A percentile compares a stretch with the other conserved stretches of the same genome.
phyloP scores from a whole-genome alignment of 345 rosid genomes.

The Nephelium lappaceum region DNA sequence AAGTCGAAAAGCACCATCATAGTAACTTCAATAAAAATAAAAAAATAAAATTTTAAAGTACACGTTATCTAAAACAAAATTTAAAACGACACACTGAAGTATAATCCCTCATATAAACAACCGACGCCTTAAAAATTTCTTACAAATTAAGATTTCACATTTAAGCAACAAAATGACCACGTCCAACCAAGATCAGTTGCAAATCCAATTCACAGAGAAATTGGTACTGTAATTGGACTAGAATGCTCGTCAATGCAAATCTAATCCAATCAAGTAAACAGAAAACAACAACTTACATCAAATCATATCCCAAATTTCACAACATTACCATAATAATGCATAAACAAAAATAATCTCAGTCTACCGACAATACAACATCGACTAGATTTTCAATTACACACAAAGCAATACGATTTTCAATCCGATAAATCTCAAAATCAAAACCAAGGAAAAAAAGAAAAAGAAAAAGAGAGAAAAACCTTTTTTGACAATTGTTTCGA shows the following conservation, averaged over 20 bases:
- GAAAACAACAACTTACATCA: not conserved
- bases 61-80: not conserved
- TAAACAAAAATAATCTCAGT: not conserved
- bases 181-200: not conserved
- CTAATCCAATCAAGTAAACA: not conserved
- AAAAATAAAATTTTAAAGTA: not conserved
- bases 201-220: not conserved
- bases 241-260: not conserved
- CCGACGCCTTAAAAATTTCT: not conserved
- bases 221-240: not conserved
- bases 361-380: not conserved
- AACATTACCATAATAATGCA: not conserved
- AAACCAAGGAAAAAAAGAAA: too few relatives aligned
- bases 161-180: not conserved
- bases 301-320: not conserved
- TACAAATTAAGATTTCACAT: not conserved
- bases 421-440: slow-evolving; percentile 1
- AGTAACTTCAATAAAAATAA: not conserved
- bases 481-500: too few relatives aligned
- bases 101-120: not conserved
- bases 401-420: not conserved
- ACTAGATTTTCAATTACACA: not conserved
- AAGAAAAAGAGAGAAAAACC: not conserved
- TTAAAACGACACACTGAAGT: not conserved
- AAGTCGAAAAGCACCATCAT: not conserved